A percentile compares a stretch with the other conserved stretches of the same genome.
Conservation (phyloP, 2,329 filamentous ascomycete species). For the Calycina marina region DNA sequence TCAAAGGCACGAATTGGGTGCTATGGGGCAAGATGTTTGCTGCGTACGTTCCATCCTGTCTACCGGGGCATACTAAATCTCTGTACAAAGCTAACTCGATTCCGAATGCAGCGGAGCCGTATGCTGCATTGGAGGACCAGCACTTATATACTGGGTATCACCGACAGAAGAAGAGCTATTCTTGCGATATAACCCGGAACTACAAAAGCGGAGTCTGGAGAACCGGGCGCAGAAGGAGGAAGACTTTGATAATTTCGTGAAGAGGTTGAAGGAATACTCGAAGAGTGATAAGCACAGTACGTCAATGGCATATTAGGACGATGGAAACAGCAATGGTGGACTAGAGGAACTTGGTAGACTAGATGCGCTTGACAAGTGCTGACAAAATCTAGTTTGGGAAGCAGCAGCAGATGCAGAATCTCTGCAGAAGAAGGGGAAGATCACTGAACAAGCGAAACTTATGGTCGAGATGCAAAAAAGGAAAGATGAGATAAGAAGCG, state of each 20-base stretch:
- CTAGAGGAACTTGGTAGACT: no score
- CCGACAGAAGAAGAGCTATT: constrained; percentile 89
- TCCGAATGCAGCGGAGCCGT: constrained; percentile 42
- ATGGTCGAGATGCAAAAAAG: constrained; percentile 26
- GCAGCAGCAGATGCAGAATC: constrained; percentile 28
- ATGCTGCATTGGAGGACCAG: constrained; percentile 72
- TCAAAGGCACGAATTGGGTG: constrained; percentile 35
- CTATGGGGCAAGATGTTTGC: constrained; percentile 56
- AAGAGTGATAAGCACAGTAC: constrained; percentile 85
- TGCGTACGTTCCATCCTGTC: constrained; percentile 36
- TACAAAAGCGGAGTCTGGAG: constrained; percentile 80
- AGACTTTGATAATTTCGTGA: constrained; percentile 73
- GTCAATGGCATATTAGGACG: constrained; percentile 22
- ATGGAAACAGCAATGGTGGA: no score
- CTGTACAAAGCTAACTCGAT: neutral
- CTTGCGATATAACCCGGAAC: constrained; percentile 81
- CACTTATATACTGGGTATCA: constrained; percentile 62
- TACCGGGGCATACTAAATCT: neutral
- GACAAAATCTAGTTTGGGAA: constrained; percentile 27
- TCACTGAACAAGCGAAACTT: constrained; percentile 23
- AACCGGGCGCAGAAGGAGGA: constrained; percentile 57
- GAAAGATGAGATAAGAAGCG: constrained; percentile 28
- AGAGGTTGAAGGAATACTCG: constrained; percentile 70
- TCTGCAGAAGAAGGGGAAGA: constrained; percentile 23
- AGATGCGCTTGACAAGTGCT: neutral